Conservation (phyloP, 2,329 filamentous ascomycete species). For the Stachybotrys chartarum region DNA sequence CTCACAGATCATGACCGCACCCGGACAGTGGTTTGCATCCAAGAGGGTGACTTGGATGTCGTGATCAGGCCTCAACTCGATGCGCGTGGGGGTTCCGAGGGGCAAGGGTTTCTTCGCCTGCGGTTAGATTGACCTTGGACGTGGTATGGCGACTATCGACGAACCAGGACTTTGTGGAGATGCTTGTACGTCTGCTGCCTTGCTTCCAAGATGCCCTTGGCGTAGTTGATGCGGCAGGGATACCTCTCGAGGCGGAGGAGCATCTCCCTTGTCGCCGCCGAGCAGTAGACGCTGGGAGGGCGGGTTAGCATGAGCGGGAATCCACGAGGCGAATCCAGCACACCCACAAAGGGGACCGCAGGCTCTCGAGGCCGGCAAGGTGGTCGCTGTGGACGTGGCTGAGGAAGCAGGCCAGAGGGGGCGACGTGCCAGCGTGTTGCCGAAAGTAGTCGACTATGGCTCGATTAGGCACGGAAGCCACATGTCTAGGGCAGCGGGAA, state of each 20-base stretch:
- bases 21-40: constrained; percentile 87
- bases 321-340: neutral
- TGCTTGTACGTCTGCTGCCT: constrained; percentile 70
- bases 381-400: constrained; percentile 94
- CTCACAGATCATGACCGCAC: constrained; percentile 80
- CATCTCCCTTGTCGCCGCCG: constrained; percentile 72
- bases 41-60: constrained; percentile 76
- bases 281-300: constrained; percentile 67
- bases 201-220: constrained; percentile 68
- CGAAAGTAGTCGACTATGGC: constrained; percentile 74
- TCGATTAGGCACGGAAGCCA: constrained; percentile 4
- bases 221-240: constrained; percentile 74
- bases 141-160: neutral
- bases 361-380: constrained; percentile 68
- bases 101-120: constrained; percentile 63
- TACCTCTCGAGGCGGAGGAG: constrained; percentile 74
- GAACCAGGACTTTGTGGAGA: constrained; percentile 59
- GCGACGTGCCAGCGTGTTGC: constrained; percentile 38
- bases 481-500: neutral
- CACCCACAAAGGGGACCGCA: constrained; percentile 64
- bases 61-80: constrained; percentile 65
- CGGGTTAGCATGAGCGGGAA: neutral
- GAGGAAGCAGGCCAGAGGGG: constrained; percentile 77
- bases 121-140: neutral
- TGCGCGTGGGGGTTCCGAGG: constrained; percentile 66